Percentiles rank a stretch among this genome's conserved stretches.
These are phyloP conservation scores for sunflower (Helianthus annuus) DNA, from an alignment of 129 eudicot genomes.

Conservation along the genomic window HanXRQr2.0-SUNRISE NC_035438.2:68872037-68872536, in stretches of 20 bases:
- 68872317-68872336: conserved; percentile 27
- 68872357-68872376: conserved; percentile 26
- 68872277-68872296: conserved; percentile 40
- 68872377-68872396: not conserved
- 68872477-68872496: not conserved
- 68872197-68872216: conserved; percentile 53
- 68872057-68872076: not conserved
- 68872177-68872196: conserved; percentile 44
- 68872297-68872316: conserved; percentile 58
- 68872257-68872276: conserved; percentile 51
- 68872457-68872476: not conserved
- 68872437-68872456: not conserved
- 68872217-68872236: conserved; percentile 49
- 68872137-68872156: conserved; percentile 63
- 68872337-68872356: not conserved
- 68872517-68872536: too few relatives aligned
- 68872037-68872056: not conserved
- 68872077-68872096: not conserved
- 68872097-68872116: not conserved
- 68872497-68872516: not conserved
- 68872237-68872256: conserved; percentile 69
- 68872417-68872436: not conserved
- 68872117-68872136: not conserved
- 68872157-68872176: conserved; percentile 52
- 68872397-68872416: too few relatives aligned